These are phyloP conservation scores for Boletus insuetus DNA, from an alignment of 768 basidiomycete genomes.

Conservation along the genomic window DNA sequence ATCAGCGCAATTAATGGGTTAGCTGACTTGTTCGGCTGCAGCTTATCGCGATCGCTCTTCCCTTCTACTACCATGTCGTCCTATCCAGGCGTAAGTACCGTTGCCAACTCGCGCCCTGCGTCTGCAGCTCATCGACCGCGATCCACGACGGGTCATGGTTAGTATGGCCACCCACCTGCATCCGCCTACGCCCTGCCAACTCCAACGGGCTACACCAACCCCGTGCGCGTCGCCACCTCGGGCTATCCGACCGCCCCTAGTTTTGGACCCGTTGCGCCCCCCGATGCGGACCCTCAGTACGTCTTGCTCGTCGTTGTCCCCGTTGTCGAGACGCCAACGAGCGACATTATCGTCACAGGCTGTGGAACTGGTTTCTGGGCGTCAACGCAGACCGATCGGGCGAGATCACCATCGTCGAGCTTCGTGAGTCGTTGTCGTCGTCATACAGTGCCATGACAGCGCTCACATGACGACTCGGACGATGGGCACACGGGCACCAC, in stretches of 20 bases:
- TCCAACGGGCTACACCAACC: not conserved
- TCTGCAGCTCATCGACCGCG: not conserved
- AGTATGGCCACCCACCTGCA: constrained; percentile 10
- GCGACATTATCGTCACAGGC: not conserved
- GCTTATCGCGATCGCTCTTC: constrained; percentile 8
- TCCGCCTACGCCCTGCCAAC: constrained; percentile 4
- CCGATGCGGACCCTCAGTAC: constrained; percentile 76
- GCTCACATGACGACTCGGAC: not conserved
- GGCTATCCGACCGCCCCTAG: not conserved
- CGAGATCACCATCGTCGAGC: constrained; percentile 59
- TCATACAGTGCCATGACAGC: too few relatives aligned
- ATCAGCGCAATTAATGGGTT: too few relatives aligned
- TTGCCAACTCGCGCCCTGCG: not conserved
- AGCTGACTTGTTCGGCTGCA: too few relatives aligned
- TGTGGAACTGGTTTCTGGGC: constrained; percentile 70
- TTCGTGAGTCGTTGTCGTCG: constrained; percentile 46
- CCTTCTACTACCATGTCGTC: constrained; percentile 19
- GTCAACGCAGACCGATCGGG: constrained; percentile 74
- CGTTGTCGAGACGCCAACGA: not conserved
- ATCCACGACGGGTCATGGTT: too few relatives aligned
- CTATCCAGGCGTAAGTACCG: constrained; percentile 17
- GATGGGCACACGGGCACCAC: too few relatives aligned
- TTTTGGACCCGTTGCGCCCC: constrained; percentile 15
- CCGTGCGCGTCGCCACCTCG: not conserved
- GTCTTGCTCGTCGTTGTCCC: constrained; percentile 17